Conservation (phyloP, 768 basidiomycete genomes). For the Tulasnella sp. region DNA sequence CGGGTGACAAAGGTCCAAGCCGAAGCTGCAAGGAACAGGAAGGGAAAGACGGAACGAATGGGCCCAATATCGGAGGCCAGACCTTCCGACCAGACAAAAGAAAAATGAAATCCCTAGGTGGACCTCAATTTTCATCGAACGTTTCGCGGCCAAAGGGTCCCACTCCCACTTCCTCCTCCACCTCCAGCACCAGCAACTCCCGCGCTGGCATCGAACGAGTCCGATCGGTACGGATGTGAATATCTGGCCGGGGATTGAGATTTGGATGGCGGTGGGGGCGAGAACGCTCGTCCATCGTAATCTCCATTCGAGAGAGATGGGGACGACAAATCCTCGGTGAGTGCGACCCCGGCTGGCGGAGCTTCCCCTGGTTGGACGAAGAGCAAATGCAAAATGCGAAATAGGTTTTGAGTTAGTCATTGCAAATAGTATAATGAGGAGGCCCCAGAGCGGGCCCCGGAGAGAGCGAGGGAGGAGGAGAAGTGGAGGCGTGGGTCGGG, state of each 20-base stretch:
- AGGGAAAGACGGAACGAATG: neutral
- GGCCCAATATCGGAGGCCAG: neutral
- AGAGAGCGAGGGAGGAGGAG: neutral
- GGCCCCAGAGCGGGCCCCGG: neutral
- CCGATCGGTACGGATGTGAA: constrained; percentile 15
- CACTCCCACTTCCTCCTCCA: neutral
- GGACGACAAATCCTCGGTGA: constrained; percentile 12
- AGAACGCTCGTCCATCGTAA: constrained; percentile 7
- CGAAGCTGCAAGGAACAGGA: constrained; percentile 1
- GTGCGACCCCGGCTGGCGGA: constrained; percentile 1
- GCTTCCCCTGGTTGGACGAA: constrained; percentile 2
- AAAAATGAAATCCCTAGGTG: neutral
- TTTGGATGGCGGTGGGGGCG: constrained; percentile 1
- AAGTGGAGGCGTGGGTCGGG: neutral
- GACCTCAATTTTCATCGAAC: constrained; percentile 19
- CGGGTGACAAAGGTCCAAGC: neutral
- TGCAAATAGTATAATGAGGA: constrained; percentile 23
- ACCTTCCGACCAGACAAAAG: neutral
- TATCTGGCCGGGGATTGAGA: constrained; percentile 2
- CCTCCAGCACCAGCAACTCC: neutral
- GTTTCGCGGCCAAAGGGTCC: constrained; percentile 19
- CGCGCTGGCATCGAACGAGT: constrained; percentile 12
- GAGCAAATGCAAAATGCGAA: neutral
- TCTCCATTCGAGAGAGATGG: neutral
- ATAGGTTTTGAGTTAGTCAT: constrained; percentile 1